These are phyloP conservation scores for Raffaelea albimanens DNA, from an alignment of 2,329 filamentous ascomycete genomes.

Conservation along the genomic window DNA sequence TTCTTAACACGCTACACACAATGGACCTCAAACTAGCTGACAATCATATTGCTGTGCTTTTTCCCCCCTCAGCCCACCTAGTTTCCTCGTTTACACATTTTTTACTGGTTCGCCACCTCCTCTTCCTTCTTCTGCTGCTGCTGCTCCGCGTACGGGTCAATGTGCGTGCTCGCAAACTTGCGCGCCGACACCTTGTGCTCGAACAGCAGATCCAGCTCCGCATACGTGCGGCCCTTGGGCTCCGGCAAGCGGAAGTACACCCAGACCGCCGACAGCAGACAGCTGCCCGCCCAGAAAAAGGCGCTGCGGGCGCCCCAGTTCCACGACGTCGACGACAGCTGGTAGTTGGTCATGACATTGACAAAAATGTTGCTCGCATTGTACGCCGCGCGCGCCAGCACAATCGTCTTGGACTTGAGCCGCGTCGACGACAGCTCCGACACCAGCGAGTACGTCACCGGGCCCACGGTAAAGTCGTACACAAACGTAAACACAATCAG, in stretches of 20 bases:
- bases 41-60: too few species aligned
- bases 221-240: conserved; percentile 4
- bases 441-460: conserved; percentile 37
- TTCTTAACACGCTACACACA: too few species aligned
- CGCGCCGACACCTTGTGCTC: conserved; percentile 19
- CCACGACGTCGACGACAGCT: neutral
- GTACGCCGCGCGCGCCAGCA: conserved; percentile 31
- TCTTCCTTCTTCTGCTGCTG: too few species aligned
- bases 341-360: conserved; percentile 12
- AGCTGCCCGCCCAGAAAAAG: neutral
- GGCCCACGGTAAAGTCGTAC: conserved; percentile 24
- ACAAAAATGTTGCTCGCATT: conserved; percentile 33
- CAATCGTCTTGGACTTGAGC: conserved; percentile 34
- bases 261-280: conserved; percentile 4
- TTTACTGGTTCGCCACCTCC: too few species aligned
- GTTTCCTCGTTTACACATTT: too few species aligned
- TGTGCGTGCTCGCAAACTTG: conserved; percentile 4
- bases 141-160: too few species aligned
- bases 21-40: too few species aligned
- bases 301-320: neutral
- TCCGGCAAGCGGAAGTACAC: neutral
- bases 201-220: conserved; percentile 3
- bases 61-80: too few species aligned
- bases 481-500: neutral
- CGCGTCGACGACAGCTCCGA: conserved; percentile 36